phyloP scores from a whole-genome alignment of 257 asterid genomes.

The Echium plantagineum region DNA sequence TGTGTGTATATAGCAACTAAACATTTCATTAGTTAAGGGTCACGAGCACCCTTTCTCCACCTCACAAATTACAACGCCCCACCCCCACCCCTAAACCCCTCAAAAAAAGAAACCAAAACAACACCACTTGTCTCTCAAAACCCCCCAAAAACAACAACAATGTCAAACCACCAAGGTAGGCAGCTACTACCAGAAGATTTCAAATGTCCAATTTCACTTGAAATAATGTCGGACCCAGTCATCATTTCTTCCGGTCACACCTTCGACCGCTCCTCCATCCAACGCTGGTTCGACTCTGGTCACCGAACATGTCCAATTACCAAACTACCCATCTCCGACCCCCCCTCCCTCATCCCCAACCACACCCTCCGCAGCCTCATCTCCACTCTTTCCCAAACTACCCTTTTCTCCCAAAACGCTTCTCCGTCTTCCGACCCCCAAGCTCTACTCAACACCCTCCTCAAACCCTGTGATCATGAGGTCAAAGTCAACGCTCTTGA shows the following conservation, averaged over 20 bases:
- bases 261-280: conserved; percentile 86
- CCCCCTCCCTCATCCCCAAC: conserved; percentile 79
- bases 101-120: not conserved
- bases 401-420: conserved; percentile 5
- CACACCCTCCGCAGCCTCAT: conserved; percentile 91
- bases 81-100: no score
- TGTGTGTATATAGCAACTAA: no score
- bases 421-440: no score
- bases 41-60: no score
- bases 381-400: conserved; percentile 54
- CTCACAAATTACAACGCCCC: no score
- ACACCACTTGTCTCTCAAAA: not conserved
- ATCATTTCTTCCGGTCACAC: conserved; percentile 95
- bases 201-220: conserved; percentile 86
- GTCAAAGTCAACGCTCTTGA: no score
- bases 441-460: no score
- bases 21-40: no score
- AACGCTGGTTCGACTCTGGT: conserved; percentile 92
- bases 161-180: not conserved
- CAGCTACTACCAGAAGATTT: conserved; percentile 62
- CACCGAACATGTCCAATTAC: conserved; percentile 88
- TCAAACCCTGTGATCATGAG: no score
- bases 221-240: conserved; percentile 97
- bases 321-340: conserved; percentile 71
- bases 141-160: not conserved